Evolutionary conservation across 78 protist genomes (phyloP), one percentile per base, ranked within the genome.

Genomic region (Chrysochromulina parva): DNA sequence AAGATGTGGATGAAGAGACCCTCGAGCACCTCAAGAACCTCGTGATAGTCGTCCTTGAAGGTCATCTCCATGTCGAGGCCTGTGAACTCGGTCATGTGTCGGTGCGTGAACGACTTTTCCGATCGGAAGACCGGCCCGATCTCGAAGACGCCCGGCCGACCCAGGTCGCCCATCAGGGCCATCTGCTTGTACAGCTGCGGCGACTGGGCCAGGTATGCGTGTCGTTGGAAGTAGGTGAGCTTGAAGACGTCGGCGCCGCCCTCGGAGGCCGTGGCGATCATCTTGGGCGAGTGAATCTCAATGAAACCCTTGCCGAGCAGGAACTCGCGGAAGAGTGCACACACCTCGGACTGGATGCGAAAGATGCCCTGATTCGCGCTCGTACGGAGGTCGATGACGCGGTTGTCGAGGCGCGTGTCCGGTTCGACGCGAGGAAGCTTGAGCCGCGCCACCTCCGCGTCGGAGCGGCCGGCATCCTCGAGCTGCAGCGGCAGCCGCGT

Each of bases 171-270:
- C 67, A 91, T 54, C n/a, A 99, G 94, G 28, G 99, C 99, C 99
- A 98, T 98, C 90, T 99, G 99, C 95, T 98, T 98, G 97, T 98
- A 98, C 67, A 99, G 96, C 96, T 99, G 99, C 38, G 99, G 99
- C 14, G 98, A 94, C 95, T 99, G 99, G 16, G 99, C 99, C 5
- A 99, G 94, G 85, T 47, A 97, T 16, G 99, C 98, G 69, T 16
- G 7, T 13, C 20, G 69, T 3, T 62, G 28, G 86, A 98, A 98
- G 96, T 98, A 98, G 48, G 93, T 78, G 85, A 97, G 57, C 92
- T 90, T 73, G 96, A 99, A 99, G 28, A 98, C 99, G 38, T 93
- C 96, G 2, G 99, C 98, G 26, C 99, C 99, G 19, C 99, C 98
- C 95, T 99, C 99, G 78, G 95, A 84, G 26, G 98, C 98, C 9